Conservation (phyloP, 169 alveolate genomes). For the Eimeria falciformis region DNA sequence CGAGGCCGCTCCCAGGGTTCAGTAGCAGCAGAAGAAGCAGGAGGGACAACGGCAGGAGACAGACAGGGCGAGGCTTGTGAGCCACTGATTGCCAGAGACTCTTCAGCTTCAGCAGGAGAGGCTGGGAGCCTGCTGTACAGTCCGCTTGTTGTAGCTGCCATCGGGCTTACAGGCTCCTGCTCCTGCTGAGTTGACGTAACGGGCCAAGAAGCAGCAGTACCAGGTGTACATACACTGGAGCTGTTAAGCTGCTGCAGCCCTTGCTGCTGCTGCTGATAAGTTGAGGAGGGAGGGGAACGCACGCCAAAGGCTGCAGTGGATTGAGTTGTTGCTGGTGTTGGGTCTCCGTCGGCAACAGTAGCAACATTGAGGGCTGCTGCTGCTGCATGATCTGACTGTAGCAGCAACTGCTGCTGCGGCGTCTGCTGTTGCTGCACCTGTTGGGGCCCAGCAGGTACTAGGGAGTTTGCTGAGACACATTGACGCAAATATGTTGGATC, state of each 20-base stretch:
- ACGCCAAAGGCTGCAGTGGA: constrained; percentile 56
- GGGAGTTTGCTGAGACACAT: neutral
- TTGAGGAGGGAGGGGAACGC: constrained; percentile 3
- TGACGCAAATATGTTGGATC: too few relatives aligned
- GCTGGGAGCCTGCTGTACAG: neutral
- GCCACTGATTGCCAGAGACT: neutral
- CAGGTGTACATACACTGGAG: constrained; percentile 26
- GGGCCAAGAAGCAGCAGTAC: neutral
- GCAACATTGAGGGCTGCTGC: neutral
- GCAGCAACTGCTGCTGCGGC: neutral
- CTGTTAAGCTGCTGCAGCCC: neutral
- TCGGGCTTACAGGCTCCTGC: neutral
- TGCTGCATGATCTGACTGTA: too few relatives aligned
- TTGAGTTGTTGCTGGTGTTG: constrained; percentile 21
- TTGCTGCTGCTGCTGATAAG: constrained; percentile 29
- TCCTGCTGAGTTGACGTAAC: neutral
- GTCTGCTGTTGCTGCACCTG: neutral
- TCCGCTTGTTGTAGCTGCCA: neutral
- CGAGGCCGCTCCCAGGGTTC: constrained; percentile 32
- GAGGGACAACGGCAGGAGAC: constrained; percentile 6
- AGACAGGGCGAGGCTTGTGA: neutral
- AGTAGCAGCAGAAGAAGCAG: neutral
- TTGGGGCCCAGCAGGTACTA: too few relatives aligned
- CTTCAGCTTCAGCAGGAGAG: constrained; percentile 4
- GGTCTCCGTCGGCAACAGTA: constrained; percentile 10